A percentile compares a stretch with the other conserved stretches of the same genome.
These are phyloP conservation scores for Ceratocystiopsis minuta DNA, from an alignment of 2,329 filamentous ascomycete species.

Conservation along the genomic window DNA sequence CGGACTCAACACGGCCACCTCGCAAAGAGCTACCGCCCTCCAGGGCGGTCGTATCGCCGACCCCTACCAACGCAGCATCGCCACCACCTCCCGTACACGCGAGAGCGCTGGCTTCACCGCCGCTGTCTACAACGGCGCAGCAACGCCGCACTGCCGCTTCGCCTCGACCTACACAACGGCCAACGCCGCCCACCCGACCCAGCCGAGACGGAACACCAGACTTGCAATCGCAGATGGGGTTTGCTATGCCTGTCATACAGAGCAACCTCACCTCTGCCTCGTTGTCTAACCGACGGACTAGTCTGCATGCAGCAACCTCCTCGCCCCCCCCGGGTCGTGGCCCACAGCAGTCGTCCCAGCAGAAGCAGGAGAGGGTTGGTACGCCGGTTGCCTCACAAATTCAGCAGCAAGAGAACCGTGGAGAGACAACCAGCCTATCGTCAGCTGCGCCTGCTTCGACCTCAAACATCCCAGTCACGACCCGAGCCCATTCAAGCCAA, in stretches of 20 bases:
- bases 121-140: conserved; percentile 8
- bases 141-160: conserved; percentile 12
- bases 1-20: conserved; percentile 6
- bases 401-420: conserved; percentile 2
- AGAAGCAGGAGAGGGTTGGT: too few species aligned
- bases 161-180: conserved; percentile 11
- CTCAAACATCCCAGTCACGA: neutral
- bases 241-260: conserved; percentile 37
- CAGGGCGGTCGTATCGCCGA: too few species aligned
- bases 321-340: conserved; percentile 1
- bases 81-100: conserved; percentile 3
- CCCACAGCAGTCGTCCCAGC: neutral
- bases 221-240: conserved; percentile 36
- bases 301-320: conserved; percentile 8
- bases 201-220: conserved; percentile 51
- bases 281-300: conserved; percentile 30
- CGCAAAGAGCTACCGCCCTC: conserved; percentile 6
- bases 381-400: too few species aligned
- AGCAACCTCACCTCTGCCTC: conserved; percentile 39
- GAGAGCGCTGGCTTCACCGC: conserved; percentile 5
- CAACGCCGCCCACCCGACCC: conserved; percentile 37
- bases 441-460: neutral
- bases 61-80: neutral
- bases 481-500: too few species aligned
- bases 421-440: too few species aligned